These are phyloP conservation scores for Primulina tabacum DNA, from an alignment of 257 asterid genomes.

Conservation along the genomic window DNA sequence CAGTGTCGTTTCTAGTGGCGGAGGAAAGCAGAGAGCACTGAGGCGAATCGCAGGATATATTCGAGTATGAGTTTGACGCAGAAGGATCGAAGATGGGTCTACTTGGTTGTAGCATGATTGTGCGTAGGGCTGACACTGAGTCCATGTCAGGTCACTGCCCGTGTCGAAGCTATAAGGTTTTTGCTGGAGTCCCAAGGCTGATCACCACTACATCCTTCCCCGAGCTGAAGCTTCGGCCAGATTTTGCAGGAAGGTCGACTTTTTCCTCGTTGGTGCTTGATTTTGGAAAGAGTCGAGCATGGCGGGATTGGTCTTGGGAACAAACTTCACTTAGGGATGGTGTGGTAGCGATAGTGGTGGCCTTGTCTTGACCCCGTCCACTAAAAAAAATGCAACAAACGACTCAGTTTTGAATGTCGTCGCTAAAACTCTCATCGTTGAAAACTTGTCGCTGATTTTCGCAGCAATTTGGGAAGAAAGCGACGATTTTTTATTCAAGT, in stretches of 20 bases:
- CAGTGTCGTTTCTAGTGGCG: conserved; percentile 42
- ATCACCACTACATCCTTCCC: conserved; percentile 58
- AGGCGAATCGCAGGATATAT: conserved; percentile 44
- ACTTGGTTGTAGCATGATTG: conserved; percentile 51
- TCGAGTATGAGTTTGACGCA: conserved; percentile 46
- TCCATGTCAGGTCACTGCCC: conserved; percentile 83
- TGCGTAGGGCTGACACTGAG: conserved; percentile 68
- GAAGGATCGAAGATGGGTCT: conserved; percentile 60
- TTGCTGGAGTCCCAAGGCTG: conserved; percentile 64
- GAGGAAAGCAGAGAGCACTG: conserved; percentile 44
- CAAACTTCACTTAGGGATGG: conserved; percentile 42
- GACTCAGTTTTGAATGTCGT: too few relatives aligned
- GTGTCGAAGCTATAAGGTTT: conserved; percentile 52
- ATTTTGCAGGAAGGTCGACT: conserved; percentile 41
- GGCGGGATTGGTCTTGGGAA: conserved; percentile 46
- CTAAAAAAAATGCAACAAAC: too few relatives aligned
- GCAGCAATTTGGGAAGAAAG: too few relatives aligned
- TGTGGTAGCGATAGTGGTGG: not conserved
- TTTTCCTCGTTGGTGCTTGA: conserved; percentile 15
- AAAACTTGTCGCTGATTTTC: too few relatives aligned
- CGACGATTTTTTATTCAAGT: too few relatives aligned
- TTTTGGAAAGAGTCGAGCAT: conserved; percentile 25
- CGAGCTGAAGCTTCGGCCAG: conserved; percentile 46
- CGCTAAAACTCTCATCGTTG: too few relatives aligned
- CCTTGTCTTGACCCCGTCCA: conserved; percentile 14